Percentiles rank a stretch among this genome's conserved stretches.
phyloP scores from a whole-genome alignment of 2,329 filamentous ascomycete species.

The Nigrospora osmanthi region DNA sequence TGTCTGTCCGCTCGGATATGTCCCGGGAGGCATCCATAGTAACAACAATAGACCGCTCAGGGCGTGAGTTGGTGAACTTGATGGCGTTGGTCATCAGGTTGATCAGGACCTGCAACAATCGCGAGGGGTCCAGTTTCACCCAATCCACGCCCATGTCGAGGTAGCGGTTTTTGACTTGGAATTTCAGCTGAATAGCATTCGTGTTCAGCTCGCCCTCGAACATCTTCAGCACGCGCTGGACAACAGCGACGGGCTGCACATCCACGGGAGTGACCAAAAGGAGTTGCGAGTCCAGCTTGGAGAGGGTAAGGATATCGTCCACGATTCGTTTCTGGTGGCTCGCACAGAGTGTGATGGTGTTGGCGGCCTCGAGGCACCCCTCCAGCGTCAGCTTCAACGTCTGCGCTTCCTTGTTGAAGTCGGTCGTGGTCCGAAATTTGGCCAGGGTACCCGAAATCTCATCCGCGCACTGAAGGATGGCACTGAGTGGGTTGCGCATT shows the following conservation, averaged over 20 bases:
- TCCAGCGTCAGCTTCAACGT: conserved; percentile 34
- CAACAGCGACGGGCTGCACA: conserved; percentile 59
- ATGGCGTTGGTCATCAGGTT: conserved; percentile 66
- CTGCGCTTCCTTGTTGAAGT: conserved; percentile 35
- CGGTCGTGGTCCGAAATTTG: conserved; percentile 27
- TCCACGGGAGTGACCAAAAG: conserved; percentile 64
- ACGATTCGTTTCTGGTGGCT: conserved; percentile 71
- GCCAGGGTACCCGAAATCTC: conserved; percentile 52
- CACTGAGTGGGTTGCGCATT: conserved; percentile 69
- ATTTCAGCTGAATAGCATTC: conserved; percentile 64
- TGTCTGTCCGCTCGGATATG: conserved; percentile 30
- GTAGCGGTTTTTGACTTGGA: conserved; percentile 62
- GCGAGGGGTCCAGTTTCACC: conserved; percentile 68
- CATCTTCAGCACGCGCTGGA: conserved; percentile 67
- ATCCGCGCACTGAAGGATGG: conserved; percentile 69
- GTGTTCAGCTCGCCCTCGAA: conserved; percentile 69
- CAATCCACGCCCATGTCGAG: conserved; percentile 57
- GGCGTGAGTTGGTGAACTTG: conserved; percentile 56
- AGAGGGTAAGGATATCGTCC: conserved; percentile 59
- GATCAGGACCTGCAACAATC: conserved; percentile 67
- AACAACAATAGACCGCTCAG: conserved; percentile 52
- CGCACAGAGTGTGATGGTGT: conserved; percentile 73
- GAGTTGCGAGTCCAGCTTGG: conserved; percentile 64
- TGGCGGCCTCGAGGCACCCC: conserved; percentile 63
- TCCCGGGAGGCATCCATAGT: conserved; percentile 56